A percentile compares a stretch with the other conserved stretches of the same genome.
phyloP scores from a whole-genome alignment of 306 rosid species.

The Vachellia pachyceras region DNA sequence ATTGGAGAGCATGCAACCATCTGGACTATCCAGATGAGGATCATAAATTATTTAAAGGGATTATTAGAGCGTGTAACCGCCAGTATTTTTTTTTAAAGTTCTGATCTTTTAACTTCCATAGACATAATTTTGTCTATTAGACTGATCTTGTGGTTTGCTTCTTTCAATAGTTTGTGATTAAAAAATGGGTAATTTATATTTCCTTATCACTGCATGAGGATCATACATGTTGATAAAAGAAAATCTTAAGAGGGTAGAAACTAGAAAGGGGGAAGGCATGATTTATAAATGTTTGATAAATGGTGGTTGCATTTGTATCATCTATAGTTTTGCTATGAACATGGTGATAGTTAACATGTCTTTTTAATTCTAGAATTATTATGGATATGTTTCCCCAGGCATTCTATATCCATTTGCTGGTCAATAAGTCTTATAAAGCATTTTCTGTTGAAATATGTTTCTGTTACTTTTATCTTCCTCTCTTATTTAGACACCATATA shows the following conservation, averaged over 20 bases:
- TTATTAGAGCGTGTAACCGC: not conserved
- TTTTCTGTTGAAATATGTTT: conserved; percentile 10
- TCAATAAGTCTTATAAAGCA: conserved; percentile 1
- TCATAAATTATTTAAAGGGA: too few species aligned
- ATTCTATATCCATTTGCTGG: not conserved
- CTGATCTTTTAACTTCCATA: not conserved
- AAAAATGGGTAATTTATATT: not conserved
- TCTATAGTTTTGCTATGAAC: not conserved
- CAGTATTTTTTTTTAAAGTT: not conserved
- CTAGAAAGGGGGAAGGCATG: not conserved
- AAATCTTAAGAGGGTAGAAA: not conserved
- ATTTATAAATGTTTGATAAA: conserved; percentile 2
- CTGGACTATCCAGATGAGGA: not conserved
- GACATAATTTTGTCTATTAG: not conserved
- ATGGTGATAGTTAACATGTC: not conserved
- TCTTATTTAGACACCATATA: not conserved
- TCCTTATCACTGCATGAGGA: not conserved
- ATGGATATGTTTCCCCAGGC: not conserved
- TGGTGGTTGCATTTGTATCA: conserved; percentile 10
- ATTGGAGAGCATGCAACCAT: not conserved
- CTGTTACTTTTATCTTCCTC: not conserved
- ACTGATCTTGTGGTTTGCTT: not conserved
- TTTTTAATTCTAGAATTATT: conserved; percentile 11
- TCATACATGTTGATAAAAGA: not conserved
- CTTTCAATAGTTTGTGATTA: not conserved